Base-by-base conservation (phyloP, 1,284 basidiomycete species). In the Vanrija sp. region DNA sequence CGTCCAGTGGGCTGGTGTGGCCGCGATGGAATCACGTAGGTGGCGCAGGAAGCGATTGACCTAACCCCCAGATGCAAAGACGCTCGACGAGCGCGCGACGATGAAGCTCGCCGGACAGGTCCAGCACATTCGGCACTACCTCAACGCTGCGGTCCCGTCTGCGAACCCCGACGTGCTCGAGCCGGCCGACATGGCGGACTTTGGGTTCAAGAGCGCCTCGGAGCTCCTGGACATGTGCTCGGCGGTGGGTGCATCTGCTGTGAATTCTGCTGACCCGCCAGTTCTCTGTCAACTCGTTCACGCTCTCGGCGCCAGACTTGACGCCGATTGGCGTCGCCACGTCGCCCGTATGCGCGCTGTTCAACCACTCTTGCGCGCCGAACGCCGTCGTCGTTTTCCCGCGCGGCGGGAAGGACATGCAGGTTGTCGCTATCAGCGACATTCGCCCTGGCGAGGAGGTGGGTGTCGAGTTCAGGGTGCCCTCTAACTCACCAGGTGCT, bases 351-450 rank as follows among this genome's bases (percentile, higher is more conserved):
- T 79, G 86, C 10, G 91, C 93, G 0, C 80, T 97, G 29, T 82
- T 89, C 63, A 98, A 97, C 66, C 94, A 98, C 69, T 89, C 91
- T 0, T 98, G 94, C 68, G 81, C 83, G 21, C 93, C 94, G 0
- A 95, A 96, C 64, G 90, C 88, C 0, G 89, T 87, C 25, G 83
- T 94, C 26, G 90, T 97, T 1, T 97, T 94, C 70, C 92, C 94
- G 39, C 63, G 65, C 5, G 76, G 74, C 1, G 64, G 61, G 12
- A 53, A 52, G 1, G 69, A 80, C 12, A 85, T 94, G 82, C 82
- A 86, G 40, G 80, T 93, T 9, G 78, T 92, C 15, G 84, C 86
- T 0, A 76, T 94, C 15, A 80, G 80, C 45, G 77, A 84, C 28
- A 86, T 96, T 43, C 50, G 66, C 1, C 69, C 80, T 0, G 83